phyloP scores from a whole-genome alignment of 2,329 filamentous ascomycete species.

The Penicillium expansum region DNA sequence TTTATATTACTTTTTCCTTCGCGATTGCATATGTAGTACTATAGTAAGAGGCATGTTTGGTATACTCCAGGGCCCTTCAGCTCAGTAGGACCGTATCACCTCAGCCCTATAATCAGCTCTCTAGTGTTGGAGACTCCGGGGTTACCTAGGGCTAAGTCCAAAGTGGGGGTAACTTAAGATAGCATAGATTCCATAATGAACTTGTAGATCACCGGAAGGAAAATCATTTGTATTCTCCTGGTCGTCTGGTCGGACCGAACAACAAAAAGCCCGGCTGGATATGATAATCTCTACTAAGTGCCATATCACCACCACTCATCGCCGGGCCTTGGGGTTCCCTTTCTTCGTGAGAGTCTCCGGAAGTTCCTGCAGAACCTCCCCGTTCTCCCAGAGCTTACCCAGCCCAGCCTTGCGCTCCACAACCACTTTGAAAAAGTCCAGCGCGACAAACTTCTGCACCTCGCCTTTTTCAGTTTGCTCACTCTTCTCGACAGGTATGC shows the following conservation, averaged over 20 bases:
- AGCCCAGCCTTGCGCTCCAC: constrained; percentile 70
- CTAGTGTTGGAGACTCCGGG: not conserved
- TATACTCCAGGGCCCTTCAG: not conserved
- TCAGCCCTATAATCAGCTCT: not conserved
- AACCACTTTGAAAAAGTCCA: constrained; percentile 69
- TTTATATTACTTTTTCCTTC: too few relatives aligned
- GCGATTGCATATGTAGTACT: too few relatives aligned
- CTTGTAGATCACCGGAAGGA: not conserved
- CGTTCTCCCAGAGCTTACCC: constrained; percentile 63
- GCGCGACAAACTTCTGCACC: constrained; percentile 57
- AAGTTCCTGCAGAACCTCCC: constrained; percentile 53
- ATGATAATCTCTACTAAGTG: not conserved
- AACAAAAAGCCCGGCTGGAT: too few relatives aligned
- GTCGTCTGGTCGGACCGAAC: not conserved
- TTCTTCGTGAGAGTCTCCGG: constrained; percentile 44
- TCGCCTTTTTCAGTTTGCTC: constrained; percentile 50
- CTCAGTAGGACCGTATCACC: not conserved
- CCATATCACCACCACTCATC: not conserved
- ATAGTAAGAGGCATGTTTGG: not conserved
- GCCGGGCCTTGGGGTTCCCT: constrained; percentile 30
- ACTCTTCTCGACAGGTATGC: constrained; percentile 32
- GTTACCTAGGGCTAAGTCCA: too few relatives aligned
- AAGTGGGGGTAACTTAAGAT: not conserved
- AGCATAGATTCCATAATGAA: not conserved
- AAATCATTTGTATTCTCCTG: not conserved